Base-by-base conservation (phyloP, 306 rosid genomes). In the Erythrophleum fordii region DNA sequence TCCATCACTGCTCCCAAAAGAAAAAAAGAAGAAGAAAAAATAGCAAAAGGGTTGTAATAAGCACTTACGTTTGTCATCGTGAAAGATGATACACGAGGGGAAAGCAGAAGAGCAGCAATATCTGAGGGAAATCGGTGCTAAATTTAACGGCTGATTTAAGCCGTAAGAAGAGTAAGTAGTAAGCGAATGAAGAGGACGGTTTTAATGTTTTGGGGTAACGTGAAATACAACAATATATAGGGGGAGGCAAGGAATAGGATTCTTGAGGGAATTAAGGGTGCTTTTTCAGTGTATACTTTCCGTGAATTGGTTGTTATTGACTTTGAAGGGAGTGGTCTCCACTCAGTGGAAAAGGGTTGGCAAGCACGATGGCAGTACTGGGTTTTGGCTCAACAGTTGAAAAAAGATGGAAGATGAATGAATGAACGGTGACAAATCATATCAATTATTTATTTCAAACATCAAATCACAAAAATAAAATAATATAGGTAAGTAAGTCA, bases 11-110 rank as follows among this genome's bases (percentile, higher is more conserved):
- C 41, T 3, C 11, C 23, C 5, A 2, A 34, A 2, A 11, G 17
- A 69, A 41, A 45, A 16, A 45, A 46, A 67, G 39, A 29, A 17
- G 25, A 6, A 73, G 34, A 4, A 61, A 49, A 20, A 25, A 68
- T 10, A 23, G 39, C 6, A 18, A 22, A 52, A 28, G 31, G 53
- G 59, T 74, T 29, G 22, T 5, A 12, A 66, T 37, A 22, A 37
- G 29, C 3, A 67, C 92, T 85, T 80, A 89, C 94, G 71, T 91
- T 91, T 17, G 88, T 74, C 95, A 92, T 91, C 55, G 9, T 18
- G 73, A 76, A 39, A 45, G 65, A 69, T 13, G 55, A 16, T 9
- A 6, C 26, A 10, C 48, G 44, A 34, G 1, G 46, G 53, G 11
- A 61, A 25, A 23, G 52, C 62, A 48, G 22, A 17, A 18, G 29